These are phyloP conservation scores for Exutisphaerella laricina DNA, from an alignment of 2,329 filamentous ascomycete genomes.

Conservation along the genomic window DNA sequence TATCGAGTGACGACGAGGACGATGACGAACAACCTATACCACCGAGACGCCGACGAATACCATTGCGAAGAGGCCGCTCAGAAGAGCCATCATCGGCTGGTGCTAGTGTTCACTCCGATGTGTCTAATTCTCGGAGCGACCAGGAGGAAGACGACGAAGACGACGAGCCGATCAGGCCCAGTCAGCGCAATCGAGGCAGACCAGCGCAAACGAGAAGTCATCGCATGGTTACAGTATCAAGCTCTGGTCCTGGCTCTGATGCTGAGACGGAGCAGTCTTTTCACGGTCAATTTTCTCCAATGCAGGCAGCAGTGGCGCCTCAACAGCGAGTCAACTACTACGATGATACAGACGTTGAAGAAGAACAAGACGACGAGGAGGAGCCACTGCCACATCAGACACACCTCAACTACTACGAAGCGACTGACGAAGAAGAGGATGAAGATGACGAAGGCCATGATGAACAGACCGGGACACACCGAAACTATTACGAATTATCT, in stretches of 20 bases:
- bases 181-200: slow-evolving; percentile 5
- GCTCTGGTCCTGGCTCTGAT: slow-evolving; percentile 13
- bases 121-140: slow-evolving; percentile 13
- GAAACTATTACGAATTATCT: too few relatives aligned
- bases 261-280: slow-evolving; percentile 1
- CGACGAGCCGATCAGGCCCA: slow-evolving; percentile 13
- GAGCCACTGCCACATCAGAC: not conserved
- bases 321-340: slow-evolving; percentile 6
- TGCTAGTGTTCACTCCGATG: slow-evolving; percentile 11
- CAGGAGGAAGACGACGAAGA: slow-evolving; percentile 14
- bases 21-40: slow-evolving; percentile 3
- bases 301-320: slow-evolving; percentile 9
- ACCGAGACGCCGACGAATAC: slow-evolving; percentile 3
- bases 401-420: not conserved
- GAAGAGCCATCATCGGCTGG: slow-evolving; percentile 10
- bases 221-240: slow-evolving; percentile 9
- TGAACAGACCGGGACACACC: too few relatives aligned
- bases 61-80: not conserved
- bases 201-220: not conserved
- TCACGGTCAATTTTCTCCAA: slow-evolving; percentile 17
- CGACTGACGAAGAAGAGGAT: not conserved
- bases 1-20: slow-evolving; percentile 19
- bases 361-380: slow-evolving; percentile 1
- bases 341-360: slow-evolving; percentile 5
- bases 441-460: slow-evolving; percentile 10